A percentile compares a stretch with the other conserved stretches of the same genome.
Conservation (phyloP, 1,284 basidiomycete genomes). For the Puccinia sorghi region DNA sequence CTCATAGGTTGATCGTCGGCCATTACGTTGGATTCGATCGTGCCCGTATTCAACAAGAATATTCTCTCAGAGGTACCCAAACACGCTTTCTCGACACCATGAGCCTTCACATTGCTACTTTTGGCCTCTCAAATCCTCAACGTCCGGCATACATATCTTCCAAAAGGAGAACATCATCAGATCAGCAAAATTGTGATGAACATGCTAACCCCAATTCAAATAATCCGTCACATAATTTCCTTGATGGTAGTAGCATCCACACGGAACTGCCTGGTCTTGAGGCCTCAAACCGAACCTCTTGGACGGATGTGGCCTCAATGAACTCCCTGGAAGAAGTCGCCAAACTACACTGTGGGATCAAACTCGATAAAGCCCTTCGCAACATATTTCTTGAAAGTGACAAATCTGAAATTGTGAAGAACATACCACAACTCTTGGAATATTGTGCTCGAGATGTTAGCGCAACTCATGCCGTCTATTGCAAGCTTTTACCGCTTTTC, state of each 20-base stretch:
- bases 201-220: slow-evolving; percentile 6
- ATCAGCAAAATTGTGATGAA: slow-evolving; percentile 65
- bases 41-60: slow-evolving; percentile 80
- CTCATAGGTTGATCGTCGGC: slow-evolving; percentile 73
- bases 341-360: slow-evolving; percentile 79
- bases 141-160: slow-evolving; percentile 86
- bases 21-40: slow-evolving; percentile 97
- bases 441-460: slow-evolving; percentile 87
- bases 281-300: slow-evolving; percentile 60
- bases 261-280: slow-evolving; percentile 56
- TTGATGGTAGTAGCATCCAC: neutral
- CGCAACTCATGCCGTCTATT: slow-evolving; percentile 80
- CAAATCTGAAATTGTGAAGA: slow-evolving; percentile 67
- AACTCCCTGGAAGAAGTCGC: slow-evolving; percentile 94
- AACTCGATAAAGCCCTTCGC: slow-evolving; percentile 76
- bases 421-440: slow-evolving; percentile 74
- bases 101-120: slow-evolving; percentile 88
- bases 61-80: slow-evolving; percentile 68
- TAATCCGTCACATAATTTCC: neutral
- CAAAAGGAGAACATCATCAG: slow-evolving; percentile 63
- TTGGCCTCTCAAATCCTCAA: slow-evolving; percentile 92
- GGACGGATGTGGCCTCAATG: slow-evolving; percentile 89
- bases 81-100: slow-evolving; percentile 93
- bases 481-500: slow-evolving; percentile 80
- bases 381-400: slow-evolving; percentile 71